Evolutionary conservation across 345 rosid genomes (phyloP), one percentile per base, ranked within the genome.

Genomic region (Linum tenue): DNA sequence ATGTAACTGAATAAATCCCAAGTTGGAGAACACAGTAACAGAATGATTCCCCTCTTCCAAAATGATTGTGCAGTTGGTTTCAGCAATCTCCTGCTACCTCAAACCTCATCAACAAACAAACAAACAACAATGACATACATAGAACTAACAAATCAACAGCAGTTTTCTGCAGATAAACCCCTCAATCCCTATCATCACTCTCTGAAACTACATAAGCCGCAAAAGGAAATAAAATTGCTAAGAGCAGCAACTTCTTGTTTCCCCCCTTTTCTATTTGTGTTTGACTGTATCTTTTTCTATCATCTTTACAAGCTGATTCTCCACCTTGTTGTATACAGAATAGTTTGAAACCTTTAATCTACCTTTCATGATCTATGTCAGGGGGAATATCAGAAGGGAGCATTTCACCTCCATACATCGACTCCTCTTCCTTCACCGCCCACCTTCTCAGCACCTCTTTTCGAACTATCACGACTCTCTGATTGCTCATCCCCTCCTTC

Each of bases 311-410:
- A 37, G 9, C 37, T 62, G 58, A 69, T 59, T 61, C 42, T 66
- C 56, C 60, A 22, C 36, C 39, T 60, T 55, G 60, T 55, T 50
- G 41, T 68, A 66, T 55, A 70, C 70, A 73, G 69, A 73, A 65
- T 61, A 22, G 31, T 22, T 22, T 22, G 31, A 22, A 0, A 1
- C 31, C 31, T 22, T 22, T 0, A 22, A 22, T 22, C 31, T 22
- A 22, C 31, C 31, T 22, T 22, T 22, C 31, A 22, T 22, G 31
- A 22, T 22, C 31, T 22, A 22, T 22, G 1, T 73, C 70, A 60
- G 22, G 66, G 51, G 53, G 41, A 1, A 22, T 22, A 58, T 59
- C 57, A 65, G 60, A 42, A 22, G 31, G 31, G 31, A 69, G 64
- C 66, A 59, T 59, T 56, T 65, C 40, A 63, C 56, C 63, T 37